phyloP scores from a whole-genome alignment of 2,329 filamentous ascomycete species.

The Falciphora oryzae region DNA sequence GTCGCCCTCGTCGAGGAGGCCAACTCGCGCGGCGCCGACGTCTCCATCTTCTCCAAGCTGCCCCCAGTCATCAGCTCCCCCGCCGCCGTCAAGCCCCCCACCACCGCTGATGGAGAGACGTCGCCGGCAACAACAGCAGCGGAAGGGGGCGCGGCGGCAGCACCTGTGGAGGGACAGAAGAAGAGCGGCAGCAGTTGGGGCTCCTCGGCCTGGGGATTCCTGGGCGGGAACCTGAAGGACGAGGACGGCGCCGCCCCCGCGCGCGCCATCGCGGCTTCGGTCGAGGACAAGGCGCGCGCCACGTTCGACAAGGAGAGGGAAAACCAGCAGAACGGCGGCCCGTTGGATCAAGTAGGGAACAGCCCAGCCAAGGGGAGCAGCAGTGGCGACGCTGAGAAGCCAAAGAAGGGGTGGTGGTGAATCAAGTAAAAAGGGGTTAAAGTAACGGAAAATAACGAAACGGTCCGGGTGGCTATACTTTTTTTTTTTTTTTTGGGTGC shows the following conservation, averaged over 20 bases:
- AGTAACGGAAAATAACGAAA: too few relatives aligned
- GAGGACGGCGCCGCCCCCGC: slow-evolving; percentile 23
- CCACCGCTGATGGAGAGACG: not conserved
- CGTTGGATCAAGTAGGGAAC: slow-evolving; percentile 33
- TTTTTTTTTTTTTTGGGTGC: too few relatives aligned
- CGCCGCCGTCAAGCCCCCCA: slow-evolving; percentile 12
- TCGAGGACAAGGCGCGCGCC: slow-evolving; percentile 34
- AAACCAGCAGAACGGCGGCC: slow-evolving; percentile 44
- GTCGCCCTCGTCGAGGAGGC: slow-evolving; percentile 51
- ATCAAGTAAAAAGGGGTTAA: too few relatives aligned
- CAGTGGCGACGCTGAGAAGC: not conserved
- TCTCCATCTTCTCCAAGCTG: slow-evolving; percentile 32
- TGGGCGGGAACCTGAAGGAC: slow-evolving; percentile 33
- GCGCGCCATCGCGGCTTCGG: slow-evolving; percentile 25
- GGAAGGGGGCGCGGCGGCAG: slow-evolving; percentile 6
- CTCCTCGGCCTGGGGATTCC: slow-evolving; percentile 23
- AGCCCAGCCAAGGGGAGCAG: slow-evolving; percentile 13
- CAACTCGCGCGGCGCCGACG: slow-evolving; percentile 38
- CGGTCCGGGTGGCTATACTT: too few relatives aligned
- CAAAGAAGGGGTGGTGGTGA: too few relatives aligned
- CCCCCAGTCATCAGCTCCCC: slow-evolving; percentile 46
- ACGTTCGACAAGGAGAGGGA: slow-evolving; percentile 45
- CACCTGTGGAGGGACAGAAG: slow-evolving; percentile 15
- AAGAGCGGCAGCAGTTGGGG: slow-evolving; percentile 13
- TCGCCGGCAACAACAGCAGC: slow-evolving; percentile 1